These are phyloP conservation scores for Alternaria sp. DNA, from an alignment of 2,329 filamentous ascomycete genomes.

Conservation along the genomic window DNA sequence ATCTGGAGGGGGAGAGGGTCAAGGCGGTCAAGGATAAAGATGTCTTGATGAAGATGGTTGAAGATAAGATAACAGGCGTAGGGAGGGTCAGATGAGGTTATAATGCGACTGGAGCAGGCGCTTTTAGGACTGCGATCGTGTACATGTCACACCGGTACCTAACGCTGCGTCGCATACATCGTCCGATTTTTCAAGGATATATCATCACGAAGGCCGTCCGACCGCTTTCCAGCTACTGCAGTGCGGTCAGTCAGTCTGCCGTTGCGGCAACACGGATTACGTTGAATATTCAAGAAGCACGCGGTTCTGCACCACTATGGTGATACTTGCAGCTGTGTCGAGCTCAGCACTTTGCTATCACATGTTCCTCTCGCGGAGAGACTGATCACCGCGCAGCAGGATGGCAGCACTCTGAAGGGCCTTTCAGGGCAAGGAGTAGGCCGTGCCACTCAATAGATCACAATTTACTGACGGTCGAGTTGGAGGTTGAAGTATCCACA, in stretches of 20 bases:
- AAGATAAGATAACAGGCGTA: slow-evolving; percentile 53
- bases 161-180: background rate
- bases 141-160: background rate
- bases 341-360: background rate
- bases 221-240: background rate
- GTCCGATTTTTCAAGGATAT: background rate
- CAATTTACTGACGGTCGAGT: background rate
- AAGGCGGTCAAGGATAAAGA: slow-evolving; percentile 53
- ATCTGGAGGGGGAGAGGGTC: slow-evolving; percentile 50
- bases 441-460: background rate
- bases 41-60: slow-evolving; percentile 51
- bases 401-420: background rate
- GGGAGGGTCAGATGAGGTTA: slow-evolving; percentile 22
- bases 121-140: background rate
- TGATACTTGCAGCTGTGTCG: background rate
- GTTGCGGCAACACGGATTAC: background rate
- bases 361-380: background rate
- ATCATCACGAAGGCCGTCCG: background rate
- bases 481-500: slow-evolving; percentile 11
- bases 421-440: background rate
- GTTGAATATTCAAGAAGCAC: background rate
- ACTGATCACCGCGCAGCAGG: background rate
- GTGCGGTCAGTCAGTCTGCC: background rate
- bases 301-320: background rate
- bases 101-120: background rate